Evolutionary conservation across 352 stramenopile species (phyloP).

Genomic region (Achlya hypogyna): DNA sequence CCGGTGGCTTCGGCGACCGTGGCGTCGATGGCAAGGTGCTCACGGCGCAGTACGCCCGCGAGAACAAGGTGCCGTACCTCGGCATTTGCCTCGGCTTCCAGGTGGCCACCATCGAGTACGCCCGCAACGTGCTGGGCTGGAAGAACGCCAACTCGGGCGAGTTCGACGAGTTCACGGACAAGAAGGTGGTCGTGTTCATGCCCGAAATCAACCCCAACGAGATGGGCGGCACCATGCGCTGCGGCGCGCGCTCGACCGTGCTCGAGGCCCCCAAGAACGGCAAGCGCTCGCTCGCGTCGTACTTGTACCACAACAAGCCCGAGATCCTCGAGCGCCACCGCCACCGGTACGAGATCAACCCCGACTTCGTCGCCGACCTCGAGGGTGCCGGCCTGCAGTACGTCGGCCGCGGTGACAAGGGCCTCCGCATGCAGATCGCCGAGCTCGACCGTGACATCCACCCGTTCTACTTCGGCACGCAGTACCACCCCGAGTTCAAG

Average conservation of each 20-base stretch:
- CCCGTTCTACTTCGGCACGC: slow-evolving; percentile 98
- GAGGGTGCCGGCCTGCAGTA: slow-evolving; percentile 93
- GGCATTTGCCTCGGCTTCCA: slow-evolving; percentile 98
- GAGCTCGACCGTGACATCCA: slow-evolving; percentile 93
- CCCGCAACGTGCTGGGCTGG: slow-evolving; percentile 90
- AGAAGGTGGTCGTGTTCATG: slow-evolving; percentile 99
- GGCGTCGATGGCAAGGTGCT: slow-evolving; percentile 97
- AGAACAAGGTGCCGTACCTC: slow-evolving; percentile 94
- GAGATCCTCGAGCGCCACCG: slow-evolving; percentile 95
- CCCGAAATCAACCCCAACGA: slow-evolving; percentile 96
- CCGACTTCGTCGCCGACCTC: slow-evolving; percentile 87
- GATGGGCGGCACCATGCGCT: slow-evolving; percentile 99
- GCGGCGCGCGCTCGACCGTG: slow-evolving; percentile 93
- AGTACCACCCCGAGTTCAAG: slow-evolving; percentile 99
- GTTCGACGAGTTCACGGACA: slow-evolving; percentile 78
- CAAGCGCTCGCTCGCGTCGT: slow-evolving; percentile 82
- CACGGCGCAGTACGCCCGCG: slow-evolving; percentile 92
- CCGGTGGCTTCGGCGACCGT: slow-evolving; percentile 97
- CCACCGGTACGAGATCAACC: slow-evolving; percentile 99
- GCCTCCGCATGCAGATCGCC: slow-evolving; percentile 97
- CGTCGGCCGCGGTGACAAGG: slow-evolving; percentile 95
- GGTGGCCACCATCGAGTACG: slow-evolving; percentile 95
- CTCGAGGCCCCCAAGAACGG: slow-evolving; percentile 82
- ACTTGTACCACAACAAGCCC: slow-evolving; percentile 84
- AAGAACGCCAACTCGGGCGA: slow-evolving; percentile 93